Evolutionary conservation across 2,329 filamentous ascomycete genomes (phyloP), one percentile per base, ranked within the genome.

Genomic region (Cryphonectria nitschkei): DNA sequence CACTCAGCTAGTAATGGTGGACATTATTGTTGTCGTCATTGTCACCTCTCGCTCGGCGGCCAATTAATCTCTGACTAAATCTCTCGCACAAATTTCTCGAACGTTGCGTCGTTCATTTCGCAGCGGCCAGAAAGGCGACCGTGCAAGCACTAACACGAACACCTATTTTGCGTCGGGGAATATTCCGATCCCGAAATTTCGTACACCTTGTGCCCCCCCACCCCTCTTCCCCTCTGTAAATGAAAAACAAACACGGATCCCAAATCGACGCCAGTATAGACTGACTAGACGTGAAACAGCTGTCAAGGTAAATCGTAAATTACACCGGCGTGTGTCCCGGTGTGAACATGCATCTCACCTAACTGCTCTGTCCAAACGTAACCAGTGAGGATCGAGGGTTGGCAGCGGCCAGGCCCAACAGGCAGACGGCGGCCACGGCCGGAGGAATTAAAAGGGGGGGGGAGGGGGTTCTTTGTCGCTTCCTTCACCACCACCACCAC

Each of bases 101-200:
- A 67, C 58, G 62, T 69, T 69, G 68, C 68, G 62, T 39, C 52
- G 41, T 61, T 61, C 29, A 61, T 61, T 39, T 39, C 58, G 32
- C 29, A 19, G 52, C 62, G 26, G 26, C 54, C 54, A 58, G 14
- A 34, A 14, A 8, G 14, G 29, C 54, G 54, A 19, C 54, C 54
- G 54, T 58, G 29, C 54, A 58, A 69, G 65, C 65, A 61, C 58
- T 29, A 58, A 52, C 41, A 62, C 43, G 69, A 65, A 58, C 58
- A 22, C 34, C 34, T 39, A 41, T 60, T 46, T 60, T 32, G 22
- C 41, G 3, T 32, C 41, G 39, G 37, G 32, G 13, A 69, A 37
- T 56, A 16, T 63, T 54, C 43, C 62, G 32, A 60, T n/a, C 39
- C 37, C 22, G 14, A 29, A 50, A 56, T 61, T 50, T 43, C 39